phyloP scores from a whole-genome alignment of 78 protist genomes.

The Speleostelium caveatum region DNA sequence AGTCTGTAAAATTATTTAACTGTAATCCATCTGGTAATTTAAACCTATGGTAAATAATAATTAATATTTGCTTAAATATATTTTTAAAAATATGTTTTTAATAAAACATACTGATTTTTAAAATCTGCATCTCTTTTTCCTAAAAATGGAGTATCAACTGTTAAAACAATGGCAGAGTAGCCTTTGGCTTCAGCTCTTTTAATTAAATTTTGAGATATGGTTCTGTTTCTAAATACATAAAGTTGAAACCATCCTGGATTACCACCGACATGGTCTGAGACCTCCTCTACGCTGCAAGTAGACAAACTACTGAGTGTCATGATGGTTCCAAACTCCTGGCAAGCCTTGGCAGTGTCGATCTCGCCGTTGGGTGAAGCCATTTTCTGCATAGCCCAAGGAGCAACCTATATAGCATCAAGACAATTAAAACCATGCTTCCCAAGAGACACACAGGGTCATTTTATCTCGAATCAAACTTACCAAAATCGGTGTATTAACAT shows the following conservation, averaged over 20 bases:
- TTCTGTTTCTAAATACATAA: constrained; percentile 82
- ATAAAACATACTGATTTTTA: constrained; percentile 40
- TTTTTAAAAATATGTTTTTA: neutral
- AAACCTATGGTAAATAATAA: neutral
- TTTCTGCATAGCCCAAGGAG: constrained; percentile 79
- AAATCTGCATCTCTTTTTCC: constrained; percentile 81
- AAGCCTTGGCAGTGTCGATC: constrained; percentile 31
- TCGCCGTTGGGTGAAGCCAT: constrained; percentile 75
- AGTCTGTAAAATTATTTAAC: constrained; percentile 20
- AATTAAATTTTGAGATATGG: constrained; percentile 63
- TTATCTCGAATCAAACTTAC: neutral
- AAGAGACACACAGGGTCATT: neutral
- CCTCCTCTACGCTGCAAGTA: constrained; percentile 81
- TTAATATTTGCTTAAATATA: neutral
- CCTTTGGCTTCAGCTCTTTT: constrained; percentile 77
- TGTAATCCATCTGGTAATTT: constrained; percentile 19
- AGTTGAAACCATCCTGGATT: constrained; percentile 85
- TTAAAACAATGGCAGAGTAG: constrained; percentile 66
- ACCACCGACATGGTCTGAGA: constrained; percentile 16
- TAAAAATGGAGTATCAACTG: constrained; percentile 88
- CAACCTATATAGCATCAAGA: neutral
- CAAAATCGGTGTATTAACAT: constrained; percentile 22
- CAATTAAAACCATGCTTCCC: neutral
- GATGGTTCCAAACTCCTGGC: constrained; percentile 45
- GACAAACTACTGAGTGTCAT: constrained; percentile 68